Evolutionary conservation across 2,329 filamentous ascomycete genomes (phyloP), one percentile per base, ranked within the genome.

Genomic region (Trichoderma koningii): DNA sequence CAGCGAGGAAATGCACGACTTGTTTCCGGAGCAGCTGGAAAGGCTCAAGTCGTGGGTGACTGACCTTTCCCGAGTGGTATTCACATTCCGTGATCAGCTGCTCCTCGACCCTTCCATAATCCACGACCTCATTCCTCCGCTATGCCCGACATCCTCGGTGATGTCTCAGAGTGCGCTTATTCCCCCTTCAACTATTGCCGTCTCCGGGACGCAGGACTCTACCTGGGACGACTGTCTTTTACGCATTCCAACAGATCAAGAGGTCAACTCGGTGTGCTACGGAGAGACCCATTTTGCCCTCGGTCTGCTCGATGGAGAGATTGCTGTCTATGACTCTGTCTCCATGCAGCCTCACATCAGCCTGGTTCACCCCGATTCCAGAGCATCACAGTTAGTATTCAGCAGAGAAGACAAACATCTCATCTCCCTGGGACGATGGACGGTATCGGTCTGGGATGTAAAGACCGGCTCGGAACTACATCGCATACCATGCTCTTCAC

Each of bases 281-380:
- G 62, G 62, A n/a, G 53, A 64, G 28, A 30, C 15, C 7, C 28
- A 57, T 12, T 59, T 64, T 15, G 62, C 62, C n/a, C 15, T 64
- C n/a, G 62, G 53, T n/a, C 21, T 38, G 38, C 15, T 6, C 38
- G 21, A 50, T 26, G 53, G 44, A 7, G 23, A 64, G 15, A 59
- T 64, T 47, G 30, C 44, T 9, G 28, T 64, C 4, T 64, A 57
- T 28, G 53, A 59, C n/a, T 51, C 53, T 9, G 28, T 44, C 7
- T 52, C 23, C 3, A 30, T 64, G 30, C 52, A 64, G 5, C 44
- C 26, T 47, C 19, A 28, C n/a, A 9, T 50, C 41, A 34, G 47
- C 38, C 17, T 64, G 19, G 21, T 21, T n/a, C 61, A 64, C 42
- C 34, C 42, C 5, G 53, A 30, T 34, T 53, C 30, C 12, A 55